Evolutionary conservation across 805 yeast species (phyloP).

Genomic region (Monosporozyma yasuniensis): DNA sequence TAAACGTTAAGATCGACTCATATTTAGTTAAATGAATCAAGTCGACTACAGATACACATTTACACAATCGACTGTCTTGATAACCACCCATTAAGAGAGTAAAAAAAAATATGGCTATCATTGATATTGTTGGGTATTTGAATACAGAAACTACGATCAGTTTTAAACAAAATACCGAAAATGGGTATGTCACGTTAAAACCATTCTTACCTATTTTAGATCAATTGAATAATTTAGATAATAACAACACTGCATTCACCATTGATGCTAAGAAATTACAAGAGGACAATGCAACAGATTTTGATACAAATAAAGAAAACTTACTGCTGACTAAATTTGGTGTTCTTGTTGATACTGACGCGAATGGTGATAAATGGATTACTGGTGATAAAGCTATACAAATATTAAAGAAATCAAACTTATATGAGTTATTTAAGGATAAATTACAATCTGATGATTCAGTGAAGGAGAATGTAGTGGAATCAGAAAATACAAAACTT

Average conservation of each 20-base stretch:
- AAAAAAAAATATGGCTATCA: neutral
- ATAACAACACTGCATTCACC: neutral
- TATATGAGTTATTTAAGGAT: slow-evolving; percentile 13
- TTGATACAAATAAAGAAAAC: slow-evolving; percentile 1
- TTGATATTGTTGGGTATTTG: neutral
- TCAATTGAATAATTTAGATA: slow-evolving; percentile 4
- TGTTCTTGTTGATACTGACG: slow-evolving; percentile 21
- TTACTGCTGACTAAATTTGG: slow-evolving; percentile 20
- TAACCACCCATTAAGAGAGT: too few species aligned
- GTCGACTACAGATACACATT: too few species aligned
- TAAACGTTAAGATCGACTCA: too few species aligned
- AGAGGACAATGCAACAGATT: neutral
- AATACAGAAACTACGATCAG: neutral
- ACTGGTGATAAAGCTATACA: slow-evolving; percentile 21
- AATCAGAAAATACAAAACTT: neutral
- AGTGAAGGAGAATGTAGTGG: neutral
- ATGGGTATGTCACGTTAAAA: slow-evolving; percentile 19
- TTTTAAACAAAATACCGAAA: slow-evolving; percentile 1
- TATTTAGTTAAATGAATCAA: too few species aligned
- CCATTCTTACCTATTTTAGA: slow-evolving; percentile 21
- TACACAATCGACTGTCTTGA: too few species aligned
- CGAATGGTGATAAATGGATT: slow-evolving; percentile 25
- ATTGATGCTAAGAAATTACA: slow-evolving; percentile 4
- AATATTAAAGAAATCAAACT: slow-evolving; percentile 13
- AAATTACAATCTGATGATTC: slow-evolving; percentile 6